Evolutionary conservation across 331 rosid genomes (phyloP), one percentile per base, ranked within the genome.

Genomic region (Cydonia oblonga): DNA sequence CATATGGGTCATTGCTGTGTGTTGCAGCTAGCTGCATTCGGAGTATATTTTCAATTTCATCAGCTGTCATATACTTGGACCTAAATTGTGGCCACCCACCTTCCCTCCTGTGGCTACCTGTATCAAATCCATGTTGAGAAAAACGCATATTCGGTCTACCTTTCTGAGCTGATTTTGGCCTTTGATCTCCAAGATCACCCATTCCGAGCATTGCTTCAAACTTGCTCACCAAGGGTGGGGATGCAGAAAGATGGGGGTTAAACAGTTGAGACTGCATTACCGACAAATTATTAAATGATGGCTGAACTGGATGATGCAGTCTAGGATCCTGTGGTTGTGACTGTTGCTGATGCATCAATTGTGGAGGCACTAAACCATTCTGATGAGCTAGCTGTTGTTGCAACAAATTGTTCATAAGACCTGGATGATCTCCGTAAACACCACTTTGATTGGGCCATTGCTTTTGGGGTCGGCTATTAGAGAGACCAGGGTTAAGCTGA

Each of bases 1-100:
- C 81, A 75, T 92, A 92, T 19, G 98, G 96, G 70, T 92, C 98
- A 76, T 92, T 92, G 79, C 98, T 87, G 35, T 92, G 98, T 3
- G 97, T 90, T 54, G 90, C 96, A 13, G 93, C 97, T 73, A 87
- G 98, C 78, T 93, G 98, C 90, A 93, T 89, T 85, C 93, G 81
- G 29, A 88, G 92, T 78, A 93, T 90, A 78, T 87, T 79, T 79
- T 93, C 98, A 66, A 93, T 81, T 78, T 93, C 98, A 79, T 90
- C 96, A 49, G 90, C 75, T 61, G 92, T 76, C 98, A 93, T 90
- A 73, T 88, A 66, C 84, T 90, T 93, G 65, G 97, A 93, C 75
- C 96, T 79, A 63, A 75, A 88, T 70, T 85, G 86, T 11, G 91
- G 84, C 89, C 91, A 90, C 42, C 90, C 84, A 68, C 74, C 78